Percentiles rank a stretch among this genome's conserved stretches.
phyloP scores from a whole-genome alignment of 768 basidiomycete species.

The Scleroderma bovista region DNA sequence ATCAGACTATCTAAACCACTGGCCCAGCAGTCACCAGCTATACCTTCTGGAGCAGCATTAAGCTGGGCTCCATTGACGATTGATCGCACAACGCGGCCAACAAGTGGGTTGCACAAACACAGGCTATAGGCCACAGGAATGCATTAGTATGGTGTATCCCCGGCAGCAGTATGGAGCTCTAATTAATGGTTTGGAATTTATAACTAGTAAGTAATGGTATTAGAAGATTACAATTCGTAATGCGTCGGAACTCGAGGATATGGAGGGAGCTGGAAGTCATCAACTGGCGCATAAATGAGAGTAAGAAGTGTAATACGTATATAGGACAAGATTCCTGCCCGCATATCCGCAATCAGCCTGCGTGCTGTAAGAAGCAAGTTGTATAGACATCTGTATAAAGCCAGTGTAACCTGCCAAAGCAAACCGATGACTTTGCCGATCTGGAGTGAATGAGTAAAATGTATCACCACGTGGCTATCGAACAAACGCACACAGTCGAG shows the following conservation, averaged over 20 bases:
- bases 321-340: background rate
- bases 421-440: background rate
- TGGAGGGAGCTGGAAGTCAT: background rate
- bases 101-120: too few species aligned
- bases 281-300: background rate
- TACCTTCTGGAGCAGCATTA: too few species aligned
- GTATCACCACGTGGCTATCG: background rate
- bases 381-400: background rate
- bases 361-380: background rate
- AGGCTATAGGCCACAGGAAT: too few species aligned
- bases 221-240: background rate
- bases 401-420: background rate
- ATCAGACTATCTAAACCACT: too few species aligned
- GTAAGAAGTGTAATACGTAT: background rate
- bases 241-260: background rate
- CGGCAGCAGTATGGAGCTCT: too few species aligned
- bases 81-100: too few species aligned
- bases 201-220: too few species aligned
- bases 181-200: too few species aligned
- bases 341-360: background rate
- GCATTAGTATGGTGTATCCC: too few species aligned
- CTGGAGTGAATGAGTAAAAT: background rate
- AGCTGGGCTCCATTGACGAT: too few species aligned
- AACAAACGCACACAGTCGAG: background rate
- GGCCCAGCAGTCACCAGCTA: too few species aligned